phyloP scores from a whole-genome alignment of 371 early-diverging fungal genomes.

The Entomophthora muscae region DNA sequence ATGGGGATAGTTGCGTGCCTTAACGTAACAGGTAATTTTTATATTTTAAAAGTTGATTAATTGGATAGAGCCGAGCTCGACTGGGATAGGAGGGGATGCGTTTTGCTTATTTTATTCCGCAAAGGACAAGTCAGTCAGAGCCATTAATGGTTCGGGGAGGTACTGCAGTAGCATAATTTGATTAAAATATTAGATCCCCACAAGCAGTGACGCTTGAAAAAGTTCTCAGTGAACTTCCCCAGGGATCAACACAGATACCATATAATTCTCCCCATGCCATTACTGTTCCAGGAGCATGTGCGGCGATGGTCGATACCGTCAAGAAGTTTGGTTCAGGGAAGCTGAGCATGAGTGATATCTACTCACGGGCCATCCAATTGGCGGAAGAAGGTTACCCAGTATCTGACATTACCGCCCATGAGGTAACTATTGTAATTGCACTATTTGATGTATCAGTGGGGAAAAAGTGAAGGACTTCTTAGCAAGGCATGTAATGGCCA shows the following conservation, averaged over 20 bases:
- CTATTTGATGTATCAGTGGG: slow-evolving; percentile 27
- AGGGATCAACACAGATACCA: slow-evolving; percentile 22
- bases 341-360: slow-evolving; percentile 31
- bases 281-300: slow-evolving; percentile 75
- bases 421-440: not conserved
- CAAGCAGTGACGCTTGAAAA: slow-evolving; percentile 30
- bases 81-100: slow-evolving; percentile 86
- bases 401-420: slow-evolving; percentile 14
- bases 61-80: slow-evolving; percentile 51
- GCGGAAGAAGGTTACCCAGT: slow-evolving; percentile 45
- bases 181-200: slow-evolving; percentile 24
- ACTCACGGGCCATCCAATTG: slow-evolving; percentile 46
- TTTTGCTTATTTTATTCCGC: slow-evolving; percentile 69
- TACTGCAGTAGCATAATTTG: slow-evolving; percentile 7
- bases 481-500: slow-evolving; percentile 20
- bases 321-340: slow-evolving; percentile 51
- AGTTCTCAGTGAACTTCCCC: slow-evolving; percentile 17
- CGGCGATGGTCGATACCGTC: slow-evolving; percentile 55
- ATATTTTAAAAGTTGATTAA: not conserved
- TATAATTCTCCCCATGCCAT: slow-evolving; percentile 29
- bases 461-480: slow-evolving; percentile 22
- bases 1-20: slow-evolving; percentile 31
- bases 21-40: slow-evolving; percentile 30
- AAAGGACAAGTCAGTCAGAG: slow-evolving; percentile 30
- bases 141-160: slow-evolving; percentile 61